These are phyloP conservation scores for Colletotrichum sp. DNA, from an alignment of 2,329 filamentous ascomycete species.

Conservation along the genomic window DNA sequence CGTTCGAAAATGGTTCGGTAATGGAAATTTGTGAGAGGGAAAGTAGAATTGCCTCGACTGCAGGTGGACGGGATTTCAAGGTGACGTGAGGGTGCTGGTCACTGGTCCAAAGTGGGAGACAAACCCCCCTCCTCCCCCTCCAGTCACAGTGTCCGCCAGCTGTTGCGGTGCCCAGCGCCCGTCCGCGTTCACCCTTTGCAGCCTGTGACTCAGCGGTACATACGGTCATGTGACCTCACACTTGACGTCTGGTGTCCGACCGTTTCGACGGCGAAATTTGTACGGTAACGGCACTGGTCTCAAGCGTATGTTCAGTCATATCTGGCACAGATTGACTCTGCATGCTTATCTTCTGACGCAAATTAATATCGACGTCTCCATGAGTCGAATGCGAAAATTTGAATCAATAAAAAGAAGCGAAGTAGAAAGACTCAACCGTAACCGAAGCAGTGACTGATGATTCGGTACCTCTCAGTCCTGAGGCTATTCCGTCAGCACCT, in stretches of 20 bases:
- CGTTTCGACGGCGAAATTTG: background rate
- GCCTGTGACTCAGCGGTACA: conserved; percentile 1
- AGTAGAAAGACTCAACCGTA: background rate
- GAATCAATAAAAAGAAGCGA: background rate
- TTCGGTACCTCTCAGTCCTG: background rate
- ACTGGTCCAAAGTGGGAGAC: background rate
- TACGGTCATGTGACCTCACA: background rate
- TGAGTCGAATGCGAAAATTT: background rate
- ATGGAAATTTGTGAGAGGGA: conserved; percentile 13
- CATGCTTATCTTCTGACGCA: background rate
- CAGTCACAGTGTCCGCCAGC: background rate
- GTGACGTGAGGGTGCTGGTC: conserved; percentile 17
- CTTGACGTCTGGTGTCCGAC: background rate
- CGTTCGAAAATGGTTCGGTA: background rate
- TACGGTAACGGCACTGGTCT: background rate
- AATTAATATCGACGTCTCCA: background rate
- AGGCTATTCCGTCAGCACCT: background rate
- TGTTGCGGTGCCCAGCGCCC: background rate
- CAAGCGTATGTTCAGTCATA: background rate
- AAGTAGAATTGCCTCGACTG: background rate
- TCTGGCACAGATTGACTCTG: background rate
- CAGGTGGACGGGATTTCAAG: conserved; percentile 8
- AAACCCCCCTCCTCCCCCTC: background rate
- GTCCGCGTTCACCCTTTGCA: background rate
- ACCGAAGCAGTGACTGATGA: background rate